Evolutionary conservation across 768 basidiomycete genomes (phyloP), one percentile per base, ranked within the genome.

Genomic region (Termitomyces sp.): DNA sequence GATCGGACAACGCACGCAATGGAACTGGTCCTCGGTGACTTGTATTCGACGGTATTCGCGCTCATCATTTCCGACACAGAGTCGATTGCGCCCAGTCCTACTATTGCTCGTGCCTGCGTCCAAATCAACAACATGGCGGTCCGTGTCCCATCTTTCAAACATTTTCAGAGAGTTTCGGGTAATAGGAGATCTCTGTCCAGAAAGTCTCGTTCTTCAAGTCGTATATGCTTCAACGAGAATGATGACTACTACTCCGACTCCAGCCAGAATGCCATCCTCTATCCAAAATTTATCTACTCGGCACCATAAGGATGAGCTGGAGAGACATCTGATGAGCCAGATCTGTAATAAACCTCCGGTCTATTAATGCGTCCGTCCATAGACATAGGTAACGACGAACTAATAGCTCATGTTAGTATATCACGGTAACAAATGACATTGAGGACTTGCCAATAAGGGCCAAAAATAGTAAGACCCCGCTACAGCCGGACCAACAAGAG

Each of bases 11-110:
- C 86, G 66, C 70, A 89, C 88, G 74, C 53, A 91, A 74, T 35
- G 90, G 86, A 35, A 89, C 74, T 53, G 85, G 77, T 5, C 86
- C 85, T 52, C 79, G 76, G 49, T 73, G 68, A 42, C 76, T 76
- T 21, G 79, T 77, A 10, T 78, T 72, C 3, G 84, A 79, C 3
- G 89, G 89, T 74, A 81, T 80, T 90, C 55, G 83, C 62, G 57
- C 86, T 85, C 86, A 92, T 90, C 87, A 92, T 89, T 66, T 91
- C 89, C 57, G 91, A 73, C 49, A 92, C 87, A 40, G 85, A 86
- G 5, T 88, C 87, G 66, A n/a, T 78, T 77, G 38, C 66, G 63
- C 23, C 69, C 69, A 59, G 71, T 78, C 62, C 75, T 78, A 48
- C 75, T 77, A 51, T 79, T 71, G 60, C 79, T 80, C 11, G 73